A percentile compares a stretch with the other conserved stretches of the same genome.
phyloP scores from a whole-genome alignment of 164 flowering plant species.

The Kalanchoe fedtschenkoi region DNA sequence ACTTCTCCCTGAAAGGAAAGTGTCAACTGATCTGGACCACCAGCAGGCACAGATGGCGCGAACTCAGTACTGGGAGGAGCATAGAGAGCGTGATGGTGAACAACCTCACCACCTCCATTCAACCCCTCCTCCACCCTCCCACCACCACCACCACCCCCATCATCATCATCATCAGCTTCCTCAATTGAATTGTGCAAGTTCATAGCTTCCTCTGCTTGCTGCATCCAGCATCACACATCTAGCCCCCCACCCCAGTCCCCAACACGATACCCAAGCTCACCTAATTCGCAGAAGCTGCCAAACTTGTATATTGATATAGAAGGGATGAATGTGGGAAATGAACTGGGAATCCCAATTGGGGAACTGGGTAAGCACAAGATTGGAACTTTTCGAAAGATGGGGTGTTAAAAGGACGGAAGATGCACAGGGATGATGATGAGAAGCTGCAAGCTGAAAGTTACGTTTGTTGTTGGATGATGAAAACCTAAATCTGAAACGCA shows the following conservation, averaged over 20 bases:
- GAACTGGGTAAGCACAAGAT: not conserved
- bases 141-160: not conserved
- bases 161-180: conserved; percentile 1
- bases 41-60: not conserved
- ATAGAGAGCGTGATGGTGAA: conserved; percentile 3
- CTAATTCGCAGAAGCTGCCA: not conserved
- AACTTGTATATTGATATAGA: not conserved
- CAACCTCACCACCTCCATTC: not conserved
- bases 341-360: not conserved
- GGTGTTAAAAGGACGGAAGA: not conserved
- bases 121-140: conserved; percentile 2
- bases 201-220: not conserved
- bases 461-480: not conserved
- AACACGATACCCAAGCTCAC: not conserved
- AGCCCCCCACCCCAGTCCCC: no score
- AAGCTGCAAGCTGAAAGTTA: no score
- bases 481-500: conserved; percentile 6
- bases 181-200: conserved; percentile 5
- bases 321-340: no score
- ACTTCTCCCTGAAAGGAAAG: conserved; percentile 9
- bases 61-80: conserved; percentile 4
- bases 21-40: conserved; percentile 6
- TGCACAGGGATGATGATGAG: not conserved
- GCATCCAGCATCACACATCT: no score
- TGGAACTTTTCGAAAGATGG: not conserved